Evolutionary conservation across 2,329 filamentous ascomycete species (phyloP).

Genomic region (Diaporthe amygdali): DNA sequence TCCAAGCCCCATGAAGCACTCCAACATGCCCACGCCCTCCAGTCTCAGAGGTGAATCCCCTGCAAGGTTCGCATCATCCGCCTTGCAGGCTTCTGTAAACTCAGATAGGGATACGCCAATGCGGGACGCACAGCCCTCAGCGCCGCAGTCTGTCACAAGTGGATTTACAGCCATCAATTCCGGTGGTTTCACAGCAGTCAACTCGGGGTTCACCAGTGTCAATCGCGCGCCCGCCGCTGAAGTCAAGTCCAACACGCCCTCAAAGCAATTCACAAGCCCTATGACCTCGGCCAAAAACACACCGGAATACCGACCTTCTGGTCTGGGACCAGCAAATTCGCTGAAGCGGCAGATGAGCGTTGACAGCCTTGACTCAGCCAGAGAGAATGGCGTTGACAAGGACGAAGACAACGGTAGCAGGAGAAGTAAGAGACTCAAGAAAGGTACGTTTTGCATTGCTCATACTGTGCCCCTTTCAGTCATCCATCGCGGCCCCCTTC

Average conservation of each 20-base stretch:
- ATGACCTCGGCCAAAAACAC: conserved; percentile 68
- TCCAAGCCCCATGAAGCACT: conserved; percentile 74
- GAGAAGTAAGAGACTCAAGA: conserved; percentile 91
- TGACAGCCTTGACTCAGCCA: conserved; percentile 55
- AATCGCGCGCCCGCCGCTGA: conserved; percentile 55
- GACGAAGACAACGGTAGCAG: conserved; percentile 75
- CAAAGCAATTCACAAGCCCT: conserved; percentile 67
- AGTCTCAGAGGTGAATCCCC: conserved; percentile 71
- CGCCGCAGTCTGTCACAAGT: conserved; percentile 35
- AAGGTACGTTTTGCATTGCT: conserved; percentile 59
- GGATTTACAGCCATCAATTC: conserved; percentile 65
- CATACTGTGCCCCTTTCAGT: neutral
- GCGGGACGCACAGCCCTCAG: conserved; percentile 47
- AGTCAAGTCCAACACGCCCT: conserved; percentile 64
- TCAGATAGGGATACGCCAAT: conserved; percentile 54
- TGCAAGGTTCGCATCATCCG: conserved; percentile 60
- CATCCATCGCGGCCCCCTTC: neutral
- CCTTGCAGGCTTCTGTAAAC: conserved; percentile 54
- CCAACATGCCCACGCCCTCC: conserved; percentile 62
- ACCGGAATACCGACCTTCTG: conserved; percentile 65
- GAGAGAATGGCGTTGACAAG: conserved; percentile 51
- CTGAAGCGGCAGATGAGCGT: conserved; percentile 80
- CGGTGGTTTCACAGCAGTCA: conserved; percentile 76
- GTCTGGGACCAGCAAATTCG: conserved; percentile 59
- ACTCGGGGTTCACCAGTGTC: conserved; percentile 70